Conservation (phyloP, 495 filamentous ascomycete genomes). For the Tuber brumale region DNA sequence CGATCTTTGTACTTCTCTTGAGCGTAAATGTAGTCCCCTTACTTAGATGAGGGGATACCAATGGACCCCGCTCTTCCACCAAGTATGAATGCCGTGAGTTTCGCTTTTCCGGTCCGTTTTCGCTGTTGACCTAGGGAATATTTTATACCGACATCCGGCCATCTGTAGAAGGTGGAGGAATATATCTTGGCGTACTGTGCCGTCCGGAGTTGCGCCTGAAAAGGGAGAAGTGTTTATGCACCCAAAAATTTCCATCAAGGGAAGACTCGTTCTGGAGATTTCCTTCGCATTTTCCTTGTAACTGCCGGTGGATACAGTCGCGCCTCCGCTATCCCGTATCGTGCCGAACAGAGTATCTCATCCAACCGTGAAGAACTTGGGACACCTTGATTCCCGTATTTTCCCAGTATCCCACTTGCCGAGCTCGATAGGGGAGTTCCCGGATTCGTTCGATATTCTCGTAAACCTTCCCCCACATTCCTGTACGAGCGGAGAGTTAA, state of each 20-base stretch:
- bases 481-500: too few species aligned
- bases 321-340: neutral
- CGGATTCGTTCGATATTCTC: neutral
- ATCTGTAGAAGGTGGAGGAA: neutral
- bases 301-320: neutral
- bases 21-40: neutral
- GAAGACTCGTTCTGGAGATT: neutral
- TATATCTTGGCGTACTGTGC: neutral
- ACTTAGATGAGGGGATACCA: neutral
- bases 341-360: neutral
- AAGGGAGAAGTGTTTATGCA: neutral
- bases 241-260: neutral
- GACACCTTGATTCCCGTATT: too few species aligned
- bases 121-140: neutral
- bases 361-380: neutral
- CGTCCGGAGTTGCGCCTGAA: neutral
- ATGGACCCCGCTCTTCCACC: neutral
- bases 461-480: neutral
- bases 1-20: neutral
- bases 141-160: neutral
- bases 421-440: neutral
- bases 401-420: neutral
- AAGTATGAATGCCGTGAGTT: neutral
- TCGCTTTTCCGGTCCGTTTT: neutral
- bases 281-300: neutral